Conservation (phyloP, 106 monocot genomes). For the Platanthera guangdongensis region DNA sequence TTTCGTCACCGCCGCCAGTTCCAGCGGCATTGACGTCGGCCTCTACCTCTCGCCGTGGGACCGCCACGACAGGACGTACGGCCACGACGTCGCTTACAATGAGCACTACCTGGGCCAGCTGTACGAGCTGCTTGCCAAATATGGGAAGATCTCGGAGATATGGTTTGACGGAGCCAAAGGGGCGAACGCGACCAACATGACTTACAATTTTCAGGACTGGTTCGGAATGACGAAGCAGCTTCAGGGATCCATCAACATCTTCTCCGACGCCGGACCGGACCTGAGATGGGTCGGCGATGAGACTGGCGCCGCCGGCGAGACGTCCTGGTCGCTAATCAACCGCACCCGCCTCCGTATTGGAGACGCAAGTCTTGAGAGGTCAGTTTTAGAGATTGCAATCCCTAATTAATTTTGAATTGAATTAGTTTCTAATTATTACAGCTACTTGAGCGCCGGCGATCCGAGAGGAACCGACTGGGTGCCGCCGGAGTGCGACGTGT, state of each 20-base stretch:
- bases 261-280: slow-evolving; percentile 87
- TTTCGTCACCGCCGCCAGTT: slow-evolving; percentile 41
- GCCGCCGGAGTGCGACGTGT: slow-evolving; percentile 91
- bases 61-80: slow-evolving; percentile 69
- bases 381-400: background rate
- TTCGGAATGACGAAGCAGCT: slow-evolving; percentile 55
- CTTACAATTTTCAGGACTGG: slow-evolving; percentile 75
- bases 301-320: slow-evolving; percentile 55
- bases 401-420: background rate
- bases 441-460: slow-evolving; percentile 74
- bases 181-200: slow-evolving; percentile 70
- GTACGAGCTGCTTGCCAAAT: slow-evolving; percentile 57
- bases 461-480: slow-evolving; percentile 68
- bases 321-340: slow-evolving; percentile 75
- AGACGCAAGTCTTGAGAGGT: slow-evolving; percentile 38
- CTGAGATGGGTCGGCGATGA: slow-evolving; percentile 91
- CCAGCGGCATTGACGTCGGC: slow-evolving; percentile 52
- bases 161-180: slow-evolving; percentile 98
- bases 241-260: slow-evolving; percentile 81
- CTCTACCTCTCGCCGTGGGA: slow-evolving; percentile 94
- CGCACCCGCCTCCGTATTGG: slow-evolving; percentile 59
- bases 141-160: slow-evolving; percentile 65
- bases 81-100: slow-evolving; percentile 55
- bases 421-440: slow-evolving; percentile 5
- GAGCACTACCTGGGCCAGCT: slow-evolving; percentile 78